These are phyloP conservation scores for Aspergillus bombycis DNA, from an alignment of 2,329 filamentous ascomycete species.

Conservation along the genomic window DNA sequence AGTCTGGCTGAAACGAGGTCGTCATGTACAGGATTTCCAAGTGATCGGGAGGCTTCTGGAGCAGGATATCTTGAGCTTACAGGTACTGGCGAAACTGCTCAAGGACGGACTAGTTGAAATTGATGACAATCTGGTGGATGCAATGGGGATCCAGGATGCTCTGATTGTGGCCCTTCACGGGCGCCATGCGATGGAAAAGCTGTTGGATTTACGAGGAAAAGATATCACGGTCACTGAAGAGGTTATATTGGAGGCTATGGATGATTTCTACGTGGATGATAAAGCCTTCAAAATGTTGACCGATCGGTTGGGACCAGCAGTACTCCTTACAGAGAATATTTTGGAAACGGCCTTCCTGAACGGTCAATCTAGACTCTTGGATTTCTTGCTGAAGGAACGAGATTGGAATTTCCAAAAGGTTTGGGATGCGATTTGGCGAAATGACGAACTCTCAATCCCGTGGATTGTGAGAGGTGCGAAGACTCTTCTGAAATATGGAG, in stretches of 20 bases:
- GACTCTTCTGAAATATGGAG: background rate
- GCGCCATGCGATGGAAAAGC: background rate
- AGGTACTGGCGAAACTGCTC: background rate
- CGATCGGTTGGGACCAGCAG: background rate
- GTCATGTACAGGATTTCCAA: background rate
- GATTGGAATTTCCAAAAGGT: background rate
- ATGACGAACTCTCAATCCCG: accelerated
- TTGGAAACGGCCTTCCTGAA: background rate
- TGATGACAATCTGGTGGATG: background rate
- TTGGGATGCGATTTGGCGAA: background rate
- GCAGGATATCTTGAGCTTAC: background rate
- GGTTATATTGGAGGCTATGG: background rate
- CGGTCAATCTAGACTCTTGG: background rate
- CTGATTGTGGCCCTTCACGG: background rate
- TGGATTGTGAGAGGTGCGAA: background rate
- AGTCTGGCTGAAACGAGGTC: background rate
- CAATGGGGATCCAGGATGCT: background rate
- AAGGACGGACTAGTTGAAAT: background rate
- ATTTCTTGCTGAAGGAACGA: background rate
- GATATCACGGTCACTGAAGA: background rate
- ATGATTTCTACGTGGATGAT: background rate
- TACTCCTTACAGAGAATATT: background rate
- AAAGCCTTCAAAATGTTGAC: background rate
- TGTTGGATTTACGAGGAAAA: background rate
- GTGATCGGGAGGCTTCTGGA: background rate